phyloP scores from a whole-genome alignment of 2,329 filamentous ascomycete species.

The Fusarium ramigenum region DNA sequence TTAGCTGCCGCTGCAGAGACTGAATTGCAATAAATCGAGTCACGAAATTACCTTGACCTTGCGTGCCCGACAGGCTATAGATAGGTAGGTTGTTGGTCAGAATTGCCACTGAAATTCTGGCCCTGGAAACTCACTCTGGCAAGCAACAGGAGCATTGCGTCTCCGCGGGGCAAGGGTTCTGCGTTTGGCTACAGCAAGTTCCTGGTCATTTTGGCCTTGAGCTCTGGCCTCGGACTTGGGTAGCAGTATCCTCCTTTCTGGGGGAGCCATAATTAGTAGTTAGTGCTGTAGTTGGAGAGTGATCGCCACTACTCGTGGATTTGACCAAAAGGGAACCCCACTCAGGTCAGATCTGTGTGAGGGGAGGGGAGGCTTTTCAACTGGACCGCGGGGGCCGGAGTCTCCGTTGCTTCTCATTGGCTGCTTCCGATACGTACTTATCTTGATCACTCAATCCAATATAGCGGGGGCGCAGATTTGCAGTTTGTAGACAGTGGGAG shows the following conservation, averaged over 20 bases:
- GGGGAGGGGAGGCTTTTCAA: neutral
- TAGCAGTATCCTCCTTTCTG: neutral
- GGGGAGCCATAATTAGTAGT: neutral
- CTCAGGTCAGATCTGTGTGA: neutral
- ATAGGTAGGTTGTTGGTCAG: neutral
- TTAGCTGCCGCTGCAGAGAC: neutral
- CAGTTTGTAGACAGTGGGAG: too few species aligned
- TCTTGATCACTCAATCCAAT: too few species aligned
- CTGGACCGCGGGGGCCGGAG: too few species aligned
- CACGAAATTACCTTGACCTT: neutral
- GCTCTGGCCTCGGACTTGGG: accelerated
- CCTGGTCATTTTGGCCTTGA: accelerated
- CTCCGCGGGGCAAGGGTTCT: accelerated
- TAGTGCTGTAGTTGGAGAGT: neutral
- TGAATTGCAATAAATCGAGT: too few species aligned
- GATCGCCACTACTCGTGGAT: neutral
- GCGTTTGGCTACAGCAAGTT: too few species aligned
- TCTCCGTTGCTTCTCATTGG: neutral
- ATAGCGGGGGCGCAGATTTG: too few species aligned
- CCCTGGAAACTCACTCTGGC: neutral
- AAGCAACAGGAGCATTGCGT: neutral
- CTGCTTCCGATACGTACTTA: neutral
- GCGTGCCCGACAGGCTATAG: neutral
- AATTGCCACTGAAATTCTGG: too few species aligned
- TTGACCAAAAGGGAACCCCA: too few species aligned